Conservation (phyloP, 805 yeast genomes). For the Zygosaccharomyces lentus region DNA sequence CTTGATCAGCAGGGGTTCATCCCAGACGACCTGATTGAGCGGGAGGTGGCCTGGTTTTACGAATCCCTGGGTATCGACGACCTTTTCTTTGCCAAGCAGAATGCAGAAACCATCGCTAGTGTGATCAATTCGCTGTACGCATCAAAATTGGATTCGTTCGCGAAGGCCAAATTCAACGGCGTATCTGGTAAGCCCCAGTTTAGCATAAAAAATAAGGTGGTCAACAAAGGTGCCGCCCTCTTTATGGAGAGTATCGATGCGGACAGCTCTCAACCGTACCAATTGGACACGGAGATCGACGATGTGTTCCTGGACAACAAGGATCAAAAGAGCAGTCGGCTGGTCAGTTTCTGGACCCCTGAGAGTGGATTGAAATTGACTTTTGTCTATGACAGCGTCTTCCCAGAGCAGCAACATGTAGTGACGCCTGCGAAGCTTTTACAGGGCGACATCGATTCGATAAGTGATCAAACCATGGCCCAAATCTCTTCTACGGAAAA, state of each 20-base stretch:
- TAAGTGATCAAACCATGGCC: constrained; percentile 76
- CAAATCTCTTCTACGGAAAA: constrained; percentile 78
- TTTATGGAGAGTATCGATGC: constrained; percentile 63
- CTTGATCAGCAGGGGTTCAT: constrained; percentile 82
- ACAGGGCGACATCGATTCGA: constrained; percentile 49
- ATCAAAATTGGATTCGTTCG: constrained; percentile 85
- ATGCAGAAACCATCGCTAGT: constrained; percentile 72
- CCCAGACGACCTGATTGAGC: constrained; percentile 80
- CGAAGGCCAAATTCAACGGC: constrained; percentile 45
- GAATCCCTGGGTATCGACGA: constrained; percentile 85
- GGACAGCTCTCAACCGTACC: constrained; percentile 36
- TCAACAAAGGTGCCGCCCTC: constrained; percentile 77
- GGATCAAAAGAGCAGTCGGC: constrained; percentile 65
- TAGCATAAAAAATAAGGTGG: constrained; percentile 74
- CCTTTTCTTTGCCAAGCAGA: constrained; percentile 82
- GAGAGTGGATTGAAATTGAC: constrained; percentile 33
- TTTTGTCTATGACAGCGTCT: constrained; percentile 76
- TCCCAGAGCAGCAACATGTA: constrained; percentile 34
- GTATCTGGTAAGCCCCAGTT: constrained; percentile 25
- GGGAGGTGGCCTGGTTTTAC: constrained; percentile 88
- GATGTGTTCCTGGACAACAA: constrained; percentile 67
- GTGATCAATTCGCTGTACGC: constrained; percentile 88
- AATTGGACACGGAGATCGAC: constrained; percentile 75
- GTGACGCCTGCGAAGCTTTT: constrained; percentile 25
- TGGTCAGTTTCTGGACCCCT: constrained; percentile 51